A percentile compares a stretch with the other conserved stretches of the same genome.
Conservation (phyloP, 371 early-diverging fungal species). For the Lichtheimia hyalospora region DNA sequence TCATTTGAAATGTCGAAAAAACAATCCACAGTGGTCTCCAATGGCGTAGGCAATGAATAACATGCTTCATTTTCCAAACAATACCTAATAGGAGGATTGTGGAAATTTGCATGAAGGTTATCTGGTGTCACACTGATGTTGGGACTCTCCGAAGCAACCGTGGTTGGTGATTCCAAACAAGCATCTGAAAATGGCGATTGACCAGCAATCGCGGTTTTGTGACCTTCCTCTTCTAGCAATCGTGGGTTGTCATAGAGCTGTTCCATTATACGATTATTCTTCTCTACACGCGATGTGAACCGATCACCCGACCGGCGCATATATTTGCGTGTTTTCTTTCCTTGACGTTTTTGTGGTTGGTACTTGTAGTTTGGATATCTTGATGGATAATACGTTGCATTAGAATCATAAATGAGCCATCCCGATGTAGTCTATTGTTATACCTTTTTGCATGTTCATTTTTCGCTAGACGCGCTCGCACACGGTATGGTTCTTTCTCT, state of each 20-base stretch:
- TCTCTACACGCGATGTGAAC: not conserved
- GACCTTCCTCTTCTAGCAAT: not conserved
- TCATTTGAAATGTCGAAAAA: too few species aligned
- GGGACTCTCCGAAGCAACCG: too few species aligned
- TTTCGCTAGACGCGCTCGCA: constrained; percentile 56
- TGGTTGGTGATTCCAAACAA: too few species aligned
- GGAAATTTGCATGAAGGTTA: too few species aligned
- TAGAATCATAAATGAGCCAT: not conserved
- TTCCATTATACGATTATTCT: not conserved
- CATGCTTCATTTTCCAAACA: too few species aligned
- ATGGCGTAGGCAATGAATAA: too few species aligned
- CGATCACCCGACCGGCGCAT: not conserved
- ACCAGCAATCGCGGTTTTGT: too few species aligned
- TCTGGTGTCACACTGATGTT: too few species aligned
- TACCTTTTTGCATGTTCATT: constrained; percentile 42
- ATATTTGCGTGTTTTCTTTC: constrained; percentile 12
- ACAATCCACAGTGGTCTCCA: too few species aligned
- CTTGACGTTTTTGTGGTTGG: constrained; percentile 11
- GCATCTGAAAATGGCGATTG: too few species aligned
- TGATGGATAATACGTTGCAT: not conserved
- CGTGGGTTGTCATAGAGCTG: not conserved
- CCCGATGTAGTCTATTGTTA: not conserved
- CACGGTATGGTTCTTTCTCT: constrained; percentile 58
- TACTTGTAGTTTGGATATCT: constrained; percentile 28
- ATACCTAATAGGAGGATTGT: too few species aligned